A percentile compares a stretch with the other conserved stretches of the same genome.
These are phyloP conservation scores for Metarhizium humberi DNA, from an alignment of 2,329 filamentous ascomycete species.

Conservation along the genomic window DNA sequence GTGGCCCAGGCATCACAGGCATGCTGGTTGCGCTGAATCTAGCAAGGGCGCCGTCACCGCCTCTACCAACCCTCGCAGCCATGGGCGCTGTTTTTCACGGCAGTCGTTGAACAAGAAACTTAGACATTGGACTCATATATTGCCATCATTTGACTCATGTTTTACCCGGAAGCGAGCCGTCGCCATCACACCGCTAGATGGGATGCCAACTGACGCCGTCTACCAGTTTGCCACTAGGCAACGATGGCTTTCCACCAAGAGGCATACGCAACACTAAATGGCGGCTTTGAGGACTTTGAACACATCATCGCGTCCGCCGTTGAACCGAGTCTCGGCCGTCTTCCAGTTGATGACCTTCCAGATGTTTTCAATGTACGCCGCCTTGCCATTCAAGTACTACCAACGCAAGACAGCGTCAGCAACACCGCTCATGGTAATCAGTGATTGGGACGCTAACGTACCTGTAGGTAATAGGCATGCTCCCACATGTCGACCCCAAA, in stretches of 20 bases:
- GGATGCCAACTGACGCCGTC: too few relatives aligned
- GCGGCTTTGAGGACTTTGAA: slow-evolving; percentile 35
- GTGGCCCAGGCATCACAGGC: slow-evolving; percentile 1
- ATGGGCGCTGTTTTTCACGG: not conserved
- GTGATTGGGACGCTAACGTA: slow-evolving; percentile 16
- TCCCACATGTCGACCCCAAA: slow-evolving; percentile 88
- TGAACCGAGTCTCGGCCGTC: slow-evolving; percentile 54
- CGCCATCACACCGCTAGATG: not conserved
- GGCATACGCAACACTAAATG: slow-evolving; percentile 17
- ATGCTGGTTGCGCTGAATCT: slow-evolving; percentile 6
- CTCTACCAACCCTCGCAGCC: not conserved
- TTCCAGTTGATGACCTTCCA: slow-evolving; percentile 77
- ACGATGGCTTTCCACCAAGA: too few relatives aligned
- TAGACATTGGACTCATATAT: not conserved
- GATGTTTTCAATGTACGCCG: slow-evolving; percentile 65
- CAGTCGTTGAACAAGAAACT: not conserved
- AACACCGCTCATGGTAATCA: too few relatives aligned
- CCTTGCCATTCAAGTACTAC: slow-evolving; percentile 68
- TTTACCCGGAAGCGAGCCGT: not conserved
- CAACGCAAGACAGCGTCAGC: slow-evolving; percentile 4
- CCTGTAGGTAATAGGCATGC: slow-evolving; percentile 83
- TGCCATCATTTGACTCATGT: not conserved
- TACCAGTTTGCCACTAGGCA: too few relatives aligned
- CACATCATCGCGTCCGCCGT: slow-evolving; percentile 34
- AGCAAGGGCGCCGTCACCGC: not conserved